Conservation (phyloP, 306 rosid species). For the Hylodesmum podocarpum region DNA sequence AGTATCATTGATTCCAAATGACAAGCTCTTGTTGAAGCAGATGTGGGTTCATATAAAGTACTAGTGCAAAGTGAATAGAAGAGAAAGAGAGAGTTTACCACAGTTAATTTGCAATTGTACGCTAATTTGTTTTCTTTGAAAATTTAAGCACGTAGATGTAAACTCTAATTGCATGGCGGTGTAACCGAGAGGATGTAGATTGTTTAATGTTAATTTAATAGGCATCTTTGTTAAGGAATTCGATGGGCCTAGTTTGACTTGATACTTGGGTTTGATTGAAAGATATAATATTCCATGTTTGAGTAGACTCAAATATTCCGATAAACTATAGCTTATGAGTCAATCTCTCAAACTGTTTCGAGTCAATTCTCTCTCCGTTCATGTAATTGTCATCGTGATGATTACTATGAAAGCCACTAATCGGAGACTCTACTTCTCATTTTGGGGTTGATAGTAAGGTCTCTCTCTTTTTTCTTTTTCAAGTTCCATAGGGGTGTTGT, state of each 20-base stretch:
- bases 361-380: slow-evolving; percentile 27
- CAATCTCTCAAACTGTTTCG: slow-evolving; percentile 34
- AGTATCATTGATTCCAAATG: slow-evolving; percentile 16
- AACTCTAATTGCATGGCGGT: slow-evolving; percentile 48
- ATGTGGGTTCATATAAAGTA: slow-evolving; percentile 9
- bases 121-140: slow-evolving; percentile 9
- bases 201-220: slow-evolving; percentile 31
- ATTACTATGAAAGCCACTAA: slow-evolving; percentile 48
- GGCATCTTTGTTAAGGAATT: slow-evolving; percentile 31
- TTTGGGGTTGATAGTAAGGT: not conserved
- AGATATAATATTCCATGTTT: slow-evolving; percentile 41
- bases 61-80: slow-evolving; percentile 26
- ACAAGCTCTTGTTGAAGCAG: slow-evolving; percentile 11
- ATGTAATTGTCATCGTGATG: slow-evolving; percentile 37
- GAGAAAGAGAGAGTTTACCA: not conserved
- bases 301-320: slow-evolving; percentile 45
- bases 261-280: slow-evolving; percentile 33
- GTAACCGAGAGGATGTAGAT: slow-evolving; percentile 27
- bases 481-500: slow-evolving; percentile 1
- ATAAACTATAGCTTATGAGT: slow-evolving; percentile 28
- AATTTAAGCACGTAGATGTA: slow-evolving; percentile 41
- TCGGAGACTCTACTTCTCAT: slow-evolving; percentile 23
- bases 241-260: slow-evolving; percentile 42
- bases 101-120: slow-evolving; percentile 14
- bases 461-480: no score